These are phyloP conservation scores for Asparagopsis taxiformis DNA, from an alignment of 31 red algal species.

Conservation along the genomic window DNA sequence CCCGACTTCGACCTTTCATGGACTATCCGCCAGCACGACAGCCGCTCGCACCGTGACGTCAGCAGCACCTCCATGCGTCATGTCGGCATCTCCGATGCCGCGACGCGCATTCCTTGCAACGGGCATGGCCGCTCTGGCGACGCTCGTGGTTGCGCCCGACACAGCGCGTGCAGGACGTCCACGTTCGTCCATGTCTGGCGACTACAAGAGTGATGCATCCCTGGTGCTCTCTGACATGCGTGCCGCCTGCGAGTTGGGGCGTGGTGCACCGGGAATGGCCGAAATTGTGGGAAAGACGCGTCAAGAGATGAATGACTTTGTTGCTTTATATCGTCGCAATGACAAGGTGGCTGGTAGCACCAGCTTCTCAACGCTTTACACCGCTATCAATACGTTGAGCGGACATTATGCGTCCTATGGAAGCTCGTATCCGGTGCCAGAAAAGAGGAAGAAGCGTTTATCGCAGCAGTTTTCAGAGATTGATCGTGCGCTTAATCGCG, in stretches of 20 bases:
- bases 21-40: background rate
- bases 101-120: conserved; percentile 31
- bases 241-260: conserved; percentile 45
- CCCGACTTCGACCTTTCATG: too few species aligned
- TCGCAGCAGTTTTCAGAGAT: conserved; percentile 87
- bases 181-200: conserved; percentile 36
- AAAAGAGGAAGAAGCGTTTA: conserved; percentile 91
- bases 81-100: background rate
- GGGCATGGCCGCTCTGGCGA: background rate
- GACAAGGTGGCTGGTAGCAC: conserved; percentile 75
- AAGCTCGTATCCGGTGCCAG: conserved; percentile 84
- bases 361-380: conserved; percentile 88
- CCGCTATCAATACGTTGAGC: conserved; percentile 93
- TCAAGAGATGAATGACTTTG: conserved; percentile 98
- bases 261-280: conserved; percentile 82
- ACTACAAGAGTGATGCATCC: conserved; percentile 66
- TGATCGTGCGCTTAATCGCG: conserved; percentile 78
- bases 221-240: conserved; percentile 76
- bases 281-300: conserved; percentile 72
- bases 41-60: background rate
- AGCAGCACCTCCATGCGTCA: background rate
- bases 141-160: background rate
- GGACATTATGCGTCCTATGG: conserved; percentile 94
- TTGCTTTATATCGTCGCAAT: conserved; percentile 90
- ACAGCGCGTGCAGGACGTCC: background rate